phyloP scores from a whole-genome alignment of 2,329 filamentous ascomycete genomes.

The Cladosporium phlei region DNA sequence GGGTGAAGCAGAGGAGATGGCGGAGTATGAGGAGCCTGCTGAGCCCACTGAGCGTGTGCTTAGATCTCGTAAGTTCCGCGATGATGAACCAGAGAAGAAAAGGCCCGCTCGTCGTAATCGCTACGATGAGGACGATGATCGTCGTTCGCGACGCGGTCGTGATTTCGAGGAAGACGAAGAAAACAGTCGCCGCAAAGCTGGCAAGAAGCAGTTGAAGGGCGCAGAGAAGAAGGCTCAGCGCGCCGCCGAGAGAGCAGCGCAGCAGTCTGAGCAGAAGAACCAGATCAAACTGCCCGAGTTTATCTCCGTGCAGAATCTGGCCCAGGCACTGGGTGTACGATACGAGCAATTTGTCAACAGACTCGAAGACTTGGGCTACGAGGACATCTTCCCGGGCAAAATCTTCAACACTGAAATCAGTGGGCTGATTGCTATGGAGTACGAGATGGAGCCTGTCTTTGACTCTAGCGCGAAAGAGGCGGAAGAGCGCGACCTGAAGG shows the following conservation, averaged over 20 bases:
- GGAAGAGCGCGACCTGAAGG: slow-evolving; percentile 65
- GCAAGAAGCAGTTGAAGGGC: slow-evolving; percentile 17
- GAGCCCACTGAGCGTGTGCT: slow-evolving; percentile 17
- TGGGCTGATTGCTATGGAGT: slow-evolving; percentile 84
- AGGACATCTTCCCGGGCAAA: slow-evolving; percentile 75
- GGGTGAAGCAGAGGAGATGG: slow-evolving; percentile 7
- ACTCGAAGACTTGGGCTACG: slow-evolving; percentile 82
- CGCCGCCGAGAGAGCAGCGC: slow-evolving; percentile 24
- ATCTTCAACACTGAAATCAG: slow-evolving; percentile 88
- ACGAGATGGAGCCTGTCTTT: slow-evolving; percentile 76
- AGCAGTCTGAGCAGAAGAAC: slow-evolving; percentile 40
- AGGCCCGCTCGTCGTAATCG: slow-evolving; percentile 15
- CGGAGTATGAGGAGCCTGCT: slow-evolving; percentile 19
- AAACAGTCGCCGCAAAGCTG: slow-evolving; percentile 10
- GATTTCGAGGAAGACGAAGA: slow-evolving; percentile 16
- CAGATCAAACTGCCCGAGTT: slow-evolving; percentile 81
- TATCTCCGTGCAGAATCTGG: slow-evolving; percentile 81
- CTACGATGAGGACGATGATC: slow-evolving; percentile 26
- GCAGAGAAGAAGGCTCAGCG: slow-evolving; percentile 22
- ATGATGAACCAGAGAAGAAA: slow-evolving; percentile 14
- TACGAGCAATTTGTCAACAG: slow-evolving; percentile 67
- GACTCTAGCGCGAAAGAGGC: slow-evolving; percentile 48
- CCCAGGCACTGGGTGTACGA: slow-evolving; percentile 66
- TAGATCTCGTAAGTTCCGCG: slow-evolving; percentile 19
- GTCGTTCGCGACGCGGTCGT: slow-evolving; percentile 16